Evolutionary conservation across 345 rosid species (phyloP).

Genomic region (Eucalyptus regnans): DNA sequence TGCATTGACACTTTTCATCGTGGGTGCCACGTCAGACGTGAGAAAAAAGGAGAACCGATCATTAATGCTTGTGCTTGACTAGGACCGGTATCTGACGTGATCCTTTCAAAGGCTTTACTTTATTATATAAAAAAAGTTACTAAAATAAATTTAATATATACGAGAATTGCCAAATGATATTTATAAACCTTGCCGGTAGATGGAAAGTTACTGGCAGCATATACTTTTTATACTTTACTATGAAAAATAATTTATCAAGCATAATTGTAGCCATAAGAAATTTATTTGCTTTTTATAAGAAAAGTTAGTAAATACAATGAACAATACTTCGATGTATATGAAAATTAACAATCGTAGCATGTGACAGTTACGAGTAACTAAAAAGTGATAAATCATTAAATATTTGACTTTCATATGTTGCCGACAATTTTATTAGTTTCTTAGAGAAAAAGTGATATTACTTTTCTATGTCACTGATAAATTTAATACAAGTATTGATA

Average conservation of each 20-base stretch:
- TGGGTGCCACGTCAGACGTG: neutral
- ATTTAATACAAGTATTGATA: accelerated
- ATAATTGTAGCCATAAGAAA: neutral
- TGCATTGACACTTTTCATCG: neutral
- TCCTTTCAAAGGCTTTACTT: neutral
- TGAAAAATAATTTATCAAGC: neutral
- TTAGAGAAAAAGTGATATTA: accelerated
- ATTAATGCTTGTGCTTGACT: neutral
- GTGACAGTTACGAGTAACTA: accelerated
- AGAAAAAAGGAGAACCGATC: neutral
- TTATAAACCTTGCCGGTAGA: neutral
- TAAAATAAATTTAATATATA: neutral
- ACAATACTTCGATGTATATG: neutral
- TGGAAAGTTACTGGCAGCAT: neutral
- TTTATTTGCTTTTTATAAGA: neutral
- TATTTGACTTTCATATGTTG: neutral
- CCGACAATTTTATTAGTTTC: accelerated
- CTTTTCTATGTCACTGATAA: accelerated
- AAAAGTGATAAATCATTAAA: too few species aligned
- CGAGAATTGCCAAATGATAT: neutral
- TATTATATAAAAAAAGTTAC: neutral
- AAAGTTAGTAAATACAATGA: neutral
- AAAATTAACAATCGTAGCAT: accelerated
- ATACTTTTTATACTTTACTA: neutral
- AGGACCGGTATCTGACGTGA: accelerated